phyloP scores from a whole-genome alignment of 345 rosid genomes.

The Hirschfeldia incana region DNA sequence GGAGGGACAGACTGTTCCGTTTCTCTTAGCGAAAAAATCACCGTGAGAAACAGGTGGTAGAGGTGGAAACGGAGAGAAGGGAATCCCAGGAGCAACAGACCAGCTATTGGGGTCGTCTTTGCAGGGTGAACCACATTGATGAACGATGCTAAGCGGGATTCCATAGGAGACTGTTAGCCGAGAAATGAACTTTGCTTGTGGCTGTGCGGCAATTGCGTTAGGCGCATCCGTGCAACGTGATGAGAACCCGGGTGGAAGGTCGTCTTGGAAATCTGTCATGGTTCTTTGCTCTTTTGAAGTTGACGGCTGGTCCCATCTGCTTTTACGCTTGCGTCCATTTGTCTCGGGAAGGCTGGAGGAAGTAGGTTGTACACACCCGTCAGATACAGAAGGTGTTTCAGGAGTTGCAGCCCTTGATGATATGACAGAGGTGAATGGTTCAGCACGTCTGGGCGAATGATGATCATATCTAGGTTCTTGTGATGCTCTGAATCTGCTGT shows the following conservation, averaged over 20 bases:
- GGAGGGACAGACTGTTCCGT: constrained; percentile 26
- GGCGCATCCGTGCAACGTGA: constrained; percentile 46
- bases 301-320: constrained; percentile 96
- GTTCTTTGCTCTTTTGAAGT: constrained; percentile 42
- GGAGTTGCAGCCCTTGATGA: constrained; percentile 44
- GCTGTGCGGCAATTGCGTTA: constrained; percentile 48
- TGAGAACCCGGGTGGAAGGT: constrained; percentile 90
- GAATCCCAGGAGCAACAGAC: constrained; percentile 81
- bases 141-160: constrained; percentile 64
- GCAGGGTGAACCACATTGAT: constrained; percentile 60
- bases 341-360: constrained; percentile 39
- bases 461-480: constrained; percentile 54
- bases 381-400: constrained; percentile 46
- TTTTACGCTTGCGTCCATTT: constrained; percentile 81
- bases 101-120: constrained; percentile 54
- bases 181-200: constrained; percentile 62
- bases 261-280: constrained; percentile 50
- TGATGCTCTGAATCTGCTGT: constrained; percentile 48
- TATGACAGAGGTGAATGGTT: constrained; percentile 41
- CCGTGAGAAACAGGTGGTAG: constrained; percentile 59
- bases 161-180: constrained; percentile 80
- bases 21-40: constrained; percentile 41
- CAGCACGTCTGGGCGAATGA: constrained; percentile 51
- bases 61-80: constrained; percentile 90
- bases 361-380: constrained; percentile 43